Evolutionary conservation across 176 grass and related monocot genomes (phyloP), one percentile per base, ranked within the genome.

Genomic region (Tillandsia leiboldiana): DNA sequence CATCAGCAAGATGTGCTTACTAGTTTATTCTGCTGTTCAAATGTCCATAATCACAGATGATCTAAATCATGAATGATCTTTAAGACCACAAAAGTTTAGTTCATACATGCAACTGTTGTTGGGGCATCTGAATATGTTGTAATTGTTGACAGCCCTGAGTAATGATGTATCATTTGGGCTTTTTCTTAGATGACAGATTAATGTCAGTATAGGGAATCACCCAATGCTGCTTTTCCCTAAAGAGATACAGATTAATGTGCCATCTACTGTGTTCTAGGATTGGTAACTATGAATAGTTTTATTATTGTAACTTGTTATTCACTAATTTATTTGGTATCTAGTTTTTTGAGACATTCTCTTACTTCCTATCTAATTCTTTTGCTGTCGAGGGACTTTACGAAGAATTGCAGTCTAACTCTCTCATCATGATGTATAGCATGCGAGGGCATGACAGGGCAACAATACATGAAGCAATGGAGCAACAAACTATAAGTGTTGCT

Each of bases 391-490:
- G 22, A 9, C 4, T 61, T 18, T 61, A 61, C 22, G 56, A 61
- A 3, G 17, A 61, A 9, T 15, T 61, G 56, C 12, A 78, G 23
- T 54, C 53, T 75, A 67, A 72, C 49, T 79, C 58, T 68, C n/a
- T 82, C n/a, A 6, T 75, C 53, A 63, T 51, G 15, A 64, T 20
- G 17, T 51, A 70, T 85, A 96, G 92, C 72, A 96, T 96, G 92
- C 75, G 88, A 68, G 83, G 79, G 64, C 93, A 96, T 87, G 92
- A 96, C 59, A 92, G 93, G 79, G 87, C 93, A 73, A 92, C 93
- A 73, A 96, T 96, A 89, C 93, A 96, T 72, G 93, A 96, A 85
- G 93, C 93, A 69, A 96, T 96, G 88, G 93, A 96, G 66, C 93
- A 96, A 72, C 93, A 96, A 75, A 96, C 93, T 70, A 92, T 96